These are phyloP conservation scores for Gossypium bickii DNA, from an alignment of 345 rosid species.

Conservation along the genomic window DNA sequence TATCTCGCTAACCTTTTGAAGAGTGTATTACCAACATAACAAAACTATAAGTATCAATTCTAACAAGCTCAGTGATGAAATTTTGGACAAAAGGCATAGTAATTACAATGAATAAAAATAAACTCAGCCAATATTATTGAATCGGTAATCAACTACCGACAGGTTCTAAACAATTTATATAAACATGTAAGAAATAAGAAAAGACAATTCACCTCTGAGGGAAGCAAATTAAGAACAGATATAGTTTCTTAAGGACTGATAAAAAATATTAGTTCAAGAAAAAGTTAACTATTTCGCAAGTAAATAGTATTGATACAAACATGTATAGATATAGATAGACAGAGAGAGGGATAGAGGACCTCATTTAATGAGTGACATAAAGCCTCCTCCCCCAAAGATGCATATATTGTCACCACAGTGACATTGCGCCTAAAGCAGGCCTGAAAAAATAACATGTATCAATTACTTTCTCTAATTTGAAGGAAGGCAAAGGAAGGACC, in stretches of 20 bases:
- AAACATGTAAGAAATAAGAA: neutral
- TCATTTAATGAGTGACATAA: constrained; percentile 87
- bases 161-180: neutral
- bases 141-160: neutral
- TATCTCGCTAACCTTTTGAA: neutral
- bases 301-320: neutral
- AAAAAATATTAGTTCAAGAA: neutral
- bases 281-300: neutral
- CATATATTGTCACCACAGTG: constrained; percentile 89
- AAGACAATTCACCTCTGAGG: neutral
- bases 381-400: constrained; percentile 95
- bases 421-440: constrained; percentile 87
- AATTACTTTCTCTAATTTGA: neutral
- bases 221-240: neutral
- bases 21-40: neutral
- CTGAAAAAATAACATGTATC: constrained; percentile 37
- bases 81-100: too few species aligned
- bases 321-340: neutral
- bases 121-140: neutral
- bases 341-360: neutral
- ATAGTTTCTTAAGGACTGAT: neutral
- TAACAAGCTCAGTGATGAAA: neutral
- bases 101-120: neutral
- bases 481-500: neutral
- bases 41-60: neutral